Percentiles rank a stretch among this genome's conserved stretches.
Evolutionary conservation across 2,329 filamentous ascomycete genomes (phyloP).

Genomic region (Thelonectria blattea): DNA sequence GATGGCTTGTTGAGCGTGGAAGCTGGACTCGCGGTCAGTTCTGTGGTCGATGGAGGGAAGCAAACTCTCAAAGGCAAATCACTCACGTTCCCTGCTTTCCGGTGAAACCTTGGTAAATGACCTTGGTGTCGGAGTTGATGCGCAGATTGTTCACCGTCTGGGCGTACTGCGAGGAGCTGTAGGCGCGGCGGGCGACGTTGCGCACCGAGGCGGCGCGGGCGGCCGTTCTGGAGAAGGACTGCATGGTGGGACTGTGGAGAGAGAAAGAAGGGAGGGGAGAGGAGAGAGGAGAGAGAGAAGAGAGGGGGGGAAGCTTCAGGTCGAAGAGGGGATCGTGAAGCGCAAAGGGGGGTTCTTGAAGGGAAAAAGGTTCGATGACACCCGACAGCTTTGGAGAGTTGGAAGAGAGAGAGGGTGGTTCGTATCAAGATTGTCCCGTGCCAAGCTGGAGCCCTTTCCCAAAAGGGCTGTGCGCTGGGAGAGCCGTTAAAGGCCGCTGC

Average conservation of each 20-base stretch:
- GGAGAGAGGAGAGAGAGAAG: conserved; percentile 13
- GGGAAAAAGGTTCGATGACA: conserved; percentile 38
- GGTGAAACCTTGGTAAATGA: conserved; percentile 96
- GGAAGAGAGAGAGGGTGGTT: conserved; percentile 21
- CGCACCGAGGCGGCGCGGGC: conserved; percentile 72
- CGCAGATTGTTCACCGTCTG: conserved; percentile 84
- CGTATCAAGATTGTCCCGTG: conserved; percentile 42
- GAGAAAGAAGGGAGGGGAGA: conserved; percentile 16
- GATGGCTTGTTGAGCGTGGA: conserved; percentile 97
- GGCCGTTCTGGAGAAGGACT: conserved; percentile 76
- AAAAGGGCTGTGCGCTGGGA: conserved; percentile 29
- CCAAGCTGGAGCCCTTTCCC: conserved; percentile 29
- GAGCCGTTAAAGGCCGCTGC: not conserved
- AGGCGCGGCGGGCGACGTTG: conserved; percentile 70
- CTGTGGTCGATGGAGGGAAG: not conserved
- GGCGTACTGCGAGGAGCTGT: conserved; percentile 77
- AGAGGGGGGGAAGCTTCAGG: conserved; percentile 13
- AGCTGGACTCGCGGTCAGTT: conserved; percentile 60
- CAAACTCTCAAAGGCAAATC: conserved; percentile 3
- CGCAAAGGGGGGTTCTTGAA: conserved; percentile 22
- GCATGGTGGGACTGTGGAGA: conserved; percentile 65
- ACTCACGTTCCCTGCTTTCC: conserved; percentile 94
- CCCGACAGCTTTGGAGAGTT: conserved; percentile 34
- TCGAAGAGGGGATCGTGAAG: conserved; percentile 12
- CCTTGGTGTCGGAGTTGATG: conserved; percentile 92